These are phyloP conservation scores for Trifolium pratense DNA, from an alignment of 306 rosid species.

Conservation along the genomic window DNA sequence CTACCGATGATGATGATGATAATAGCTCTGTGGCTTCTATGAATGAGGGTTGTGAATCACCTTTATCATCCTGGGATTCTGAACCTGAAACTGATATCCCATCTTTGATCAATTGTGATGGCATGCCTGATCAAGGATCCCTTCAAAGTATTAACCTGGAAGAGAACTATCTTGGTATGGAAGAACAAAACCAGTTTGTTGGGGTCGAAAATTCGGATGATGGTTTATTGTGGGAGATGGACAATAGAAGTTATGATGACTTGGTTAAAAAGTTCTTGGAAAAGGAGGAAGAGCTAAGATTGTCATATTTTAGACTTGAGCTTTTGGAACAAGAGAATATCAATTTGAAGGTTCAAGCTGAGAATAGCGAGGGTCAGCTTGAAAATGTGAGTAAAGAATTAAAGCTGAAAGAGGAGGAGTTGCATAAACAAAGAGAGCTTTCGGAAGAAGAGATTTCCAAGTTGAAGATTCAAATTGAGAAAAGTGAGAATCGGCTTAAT, in stretches of 20 bases:
- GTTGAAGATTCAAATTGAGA: neutral
- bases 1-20: conserved; percentile 61
- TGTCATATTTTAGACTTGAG: conserved; percentile 50
- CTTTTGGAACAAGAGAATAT: conserved; percentile 49
- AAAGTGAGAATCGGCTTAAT: neutral
- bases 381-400: conserved; percentile 41
- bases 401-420: conserved; percentile 30
- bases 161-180: neutral
- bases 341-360: neutral
- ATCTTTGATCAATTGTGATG: conserved; percentile 31
- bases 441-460: neutral
- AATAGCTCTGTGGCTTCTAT: conserved; percentile 57
- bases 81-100: conserved; percentile 53
- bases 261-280: conserved; percentile 42
- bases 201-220: neutral
- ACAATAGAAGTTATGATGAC: neutral
- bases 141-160: conserved; percentile 8
- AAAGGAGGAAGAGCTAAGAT: conserved; percentile 52
- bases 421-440: neutral
- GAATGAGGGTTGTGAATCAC: conserved; percentile 54
- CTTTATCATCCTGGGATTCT: conserved; percentile 60
- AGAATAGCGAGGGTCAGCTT: conserved; percentile 18
- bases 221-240: neutral
- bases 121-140: conserved; percentile 46
- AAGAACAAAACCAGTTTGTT: neutral